Evolutionary conservation across 2,329 filamentous ascomycete species (phyloP).

Genomic region (Pyricularia sp.): DNA sequence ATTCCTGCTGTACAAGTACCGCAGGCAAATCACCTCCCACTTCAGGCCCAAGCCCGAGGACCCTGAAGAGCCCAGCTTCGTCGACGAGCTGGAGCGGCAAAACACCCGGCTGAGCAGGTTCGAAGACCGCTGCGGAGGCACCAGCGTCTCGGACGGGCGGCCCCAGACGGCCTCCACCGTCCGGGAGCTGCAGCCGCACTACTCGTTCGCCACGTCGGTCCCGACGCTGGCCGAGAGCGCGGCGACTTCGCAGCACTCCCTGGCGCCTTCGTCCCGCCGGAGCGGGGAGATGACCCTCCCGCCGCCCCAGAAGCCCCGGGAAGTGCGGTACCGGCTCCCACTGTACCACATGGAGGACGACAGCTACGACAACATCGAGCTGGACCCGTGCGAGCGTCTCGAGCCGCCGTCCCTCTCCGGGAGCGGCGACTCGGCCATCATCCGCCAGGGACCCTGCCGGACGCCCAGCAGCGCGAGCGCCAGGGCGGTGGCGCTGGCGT

Average conservation of each 20-base stretch:
- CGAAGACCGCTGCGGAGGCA: not conserved
- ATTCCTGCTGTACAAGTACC: not conserved
- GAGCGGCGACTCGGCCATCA: not conserved
- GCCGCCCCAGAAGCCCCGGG: not conserved
- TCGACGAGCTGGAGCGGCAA: not conserved
- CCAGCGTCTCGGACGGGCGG: not conserved
- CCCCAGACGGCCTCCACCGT: not conserved
- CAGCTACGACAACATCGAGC: conserved; percentile 1
- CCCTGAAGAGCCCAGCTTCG: not conserved
- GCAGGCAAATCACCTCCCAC: not conserved
- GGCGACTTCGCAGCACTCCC: not conserved
- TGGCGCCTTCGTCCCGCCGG: not conserved
- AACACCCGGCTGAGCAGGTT: not conserved
- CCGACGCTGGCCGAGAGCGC: not conserved
- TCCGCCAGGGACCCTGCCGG: not conserved
- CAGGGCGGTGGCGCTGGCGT: not conserved
- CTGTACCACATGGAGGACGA: conserved; percentile 1
- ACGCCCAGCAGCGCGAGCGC: not conserved
- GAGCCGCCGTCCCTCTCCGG: not conserved
- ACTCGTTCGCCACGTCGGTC: not conserved
- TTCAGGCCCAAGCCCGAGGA: not conserved
- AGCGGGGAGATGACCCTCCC: not conserved
- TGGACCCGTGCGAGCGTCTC: not conserved
- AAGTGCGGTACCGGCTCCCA: not conserved
- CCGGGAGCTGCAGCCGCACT: not conserved